Conservation (phyloP, 2,329 filamentous ascomycete genomes). For the Ophioceras dolichostomum region DNA sequence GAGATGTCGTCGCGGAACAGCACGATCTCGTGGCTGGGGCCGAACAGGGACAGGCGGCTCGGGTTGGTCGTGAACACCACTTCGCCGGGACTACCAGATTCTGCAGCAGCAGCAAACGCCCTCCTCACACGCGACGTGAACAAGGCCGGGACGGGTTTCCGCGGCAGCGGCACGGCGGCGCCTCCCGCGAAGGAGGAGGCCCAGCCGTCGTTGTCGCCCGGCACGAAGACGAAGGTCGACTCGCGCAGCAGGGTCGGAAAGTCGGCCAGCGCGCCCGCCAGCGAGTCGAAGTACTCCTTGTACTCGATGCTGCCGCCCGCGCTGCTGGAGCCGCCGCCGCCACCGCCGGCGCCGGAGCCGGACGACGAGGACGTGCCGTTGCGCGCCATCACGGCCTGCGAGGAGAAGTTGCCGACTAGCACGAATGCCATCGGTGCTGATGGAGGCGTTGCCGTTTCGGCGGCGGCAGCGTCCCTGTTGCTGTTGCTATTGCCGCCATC, state of each 20-base stretch:
- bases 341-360: not conserved
- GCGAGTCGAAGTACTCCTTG: constrained; percentile 87
- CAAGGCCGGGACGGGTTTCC: constrained; percentile 66
- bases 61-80: constrained; percentile 87
- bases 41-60: constrained; percentile 70
- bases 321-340: constrained; percentile 19
- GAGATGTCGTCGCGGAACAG: constrained; percentile 82
- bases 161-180: constrained; percentile 56
- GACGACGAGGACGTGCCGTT: constrained; percentile 29
- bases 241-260: constrained; percentile 69
- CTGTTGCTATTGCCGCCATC: not conserved
- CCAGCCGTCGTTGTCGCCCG: constrained; percentile 98
- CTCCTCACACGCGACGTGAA: constrained; percentile 82
- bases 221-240: constrained; percentile 83
- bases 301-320: constrained; percentile 83
- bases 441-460: constrained; percentile 12
- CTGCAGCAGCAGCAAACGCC: constrained; percentile 66
- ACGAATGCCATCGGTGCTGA: constrained; percentile 68
- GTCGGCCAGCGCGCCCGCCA: constrained; percentile 72
- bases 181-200: constrained; percentile 72
- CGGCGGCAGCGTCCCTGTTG: not conserved
- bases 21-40: constrained; percentile 75
- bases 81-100: constrained; percentile 52
- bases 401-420: constrained; percentile 73
- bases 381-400: constrained; percentile 51